A percentile compares a stretch with the other conserved stretches of the same genome.
Conservation (phyloP, 305 asterid species). For the Solanum chacoense region DNA sequence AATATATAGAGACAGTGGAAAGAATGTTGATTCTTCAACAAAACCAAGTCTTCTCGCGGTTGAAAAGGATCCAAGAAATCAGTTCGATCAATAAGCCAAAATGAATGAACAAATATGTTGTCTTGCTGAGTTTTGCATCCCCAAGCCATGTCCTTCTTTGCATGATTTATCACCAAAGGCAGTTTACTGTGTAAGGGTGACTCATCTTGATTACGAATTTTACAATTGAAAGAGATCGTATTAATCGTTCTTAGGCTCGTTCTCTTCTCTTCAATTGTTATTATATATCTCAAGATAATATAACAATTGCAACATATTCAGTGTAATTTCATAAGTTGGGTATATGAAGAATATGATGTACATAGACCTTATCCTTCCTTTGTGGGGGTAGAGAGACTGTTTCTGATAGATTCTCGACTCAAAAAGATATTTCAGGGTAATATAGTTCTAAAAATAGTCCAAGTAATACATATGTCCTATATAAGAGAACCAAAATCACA, state of each 20-base stretch:
- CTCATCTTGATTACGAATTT: no score
- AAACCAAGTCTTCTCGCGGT: background rate
- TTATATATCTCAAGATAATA: background rate
- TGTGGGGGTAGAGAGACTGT: background rate
- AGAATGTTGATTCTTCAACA: background rate
- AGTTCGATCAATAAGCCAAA: background rate
- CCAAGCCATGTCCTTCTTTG: no score
- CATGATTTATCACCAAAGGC: no score
- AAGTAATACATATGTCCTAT: background rate
- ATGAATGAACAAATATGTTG: background rate
- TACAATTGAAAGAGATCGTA: rapidly evolving
- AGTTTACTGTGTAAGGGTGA: no score
- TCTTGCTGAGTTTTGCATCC: no score
- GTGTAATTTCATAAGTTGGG: no score
- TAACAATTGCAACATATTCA: background rate
- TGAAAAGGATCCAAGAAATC: background rate
- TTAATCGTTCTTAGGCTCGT: no score
- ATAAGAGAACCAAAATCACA: background rate
- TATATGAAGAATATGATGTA: no score
- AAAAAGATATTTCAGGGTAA: background rate
- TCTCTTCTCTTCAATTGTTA: no score
- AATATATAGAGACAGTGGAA: background rate
- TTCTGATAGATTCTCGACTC: background rate
- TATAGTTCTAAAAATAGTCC: background rate
- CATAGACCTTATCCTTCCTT: no score